Conservation (phyloP, 2,329 filamentous ascomycete genomes). For the Claviceps sp. region DNA sequence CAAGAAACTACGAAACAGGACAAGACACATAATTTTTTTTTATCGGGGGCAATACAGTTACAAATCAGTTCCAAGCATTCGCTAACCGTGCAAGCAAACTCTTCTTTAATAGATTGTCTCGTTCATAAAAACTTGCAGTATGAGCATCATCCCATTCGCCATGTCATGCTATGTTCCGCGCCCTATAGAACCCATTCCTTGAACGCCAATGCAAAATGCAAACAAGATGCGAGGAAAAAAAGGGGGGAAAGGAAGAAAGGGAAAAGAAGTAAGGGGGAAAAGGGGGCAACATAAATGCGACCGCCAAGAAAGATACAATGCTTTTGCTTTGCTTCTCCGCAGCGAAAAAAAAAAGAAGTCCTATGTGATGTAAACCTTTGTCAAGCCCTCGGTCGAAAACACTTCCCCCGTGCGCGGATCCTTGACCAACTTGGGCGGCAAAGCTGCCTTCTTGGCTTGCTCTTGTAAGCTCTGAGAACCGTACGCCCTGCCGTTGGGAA, state of each 20-base stretch:
- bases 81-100: not conserved
- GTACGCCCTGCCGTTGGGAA: constrained; percentile 82
- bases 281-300: too few relatives aligned
- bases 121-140: not conserved
- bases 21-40: too few relatives aligned
- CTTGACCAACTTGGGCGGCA: constrained; percentile 52
- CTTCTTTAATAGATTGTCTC: not conserved
- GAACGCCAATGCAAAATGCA: not conserved
- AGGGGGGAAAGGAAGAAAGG: not conserved
- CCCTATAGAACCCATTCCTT: not conserved
- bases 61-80: too few relatives aligned
- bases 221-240: not conserved
- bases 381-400: constrained; percentile 47
- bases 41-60: too few relatives aligned
- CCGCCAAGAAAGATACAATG: too few relatives aligned
- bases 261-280: not conserved
- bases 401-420: constrained; percentile 66
- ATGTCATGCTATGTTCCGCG: not conserved
- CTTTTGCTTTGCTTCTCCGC: not conserved
- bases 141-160: not conserved
- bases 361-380: constrained; percentile 85
- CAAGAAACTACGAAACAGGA: too few relatives aligned
- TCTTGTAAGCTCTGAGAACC: constrained; percentile 60
- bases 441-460: constrained; percentile 66
- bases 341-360: too few relatives aligned